Evolutionary conservation across 2,329 filamentous ascomycete genomes (phyloP), one percentile per base, ranked within the genome.

Genomic region (Aureobasidium zeae): DNA sequence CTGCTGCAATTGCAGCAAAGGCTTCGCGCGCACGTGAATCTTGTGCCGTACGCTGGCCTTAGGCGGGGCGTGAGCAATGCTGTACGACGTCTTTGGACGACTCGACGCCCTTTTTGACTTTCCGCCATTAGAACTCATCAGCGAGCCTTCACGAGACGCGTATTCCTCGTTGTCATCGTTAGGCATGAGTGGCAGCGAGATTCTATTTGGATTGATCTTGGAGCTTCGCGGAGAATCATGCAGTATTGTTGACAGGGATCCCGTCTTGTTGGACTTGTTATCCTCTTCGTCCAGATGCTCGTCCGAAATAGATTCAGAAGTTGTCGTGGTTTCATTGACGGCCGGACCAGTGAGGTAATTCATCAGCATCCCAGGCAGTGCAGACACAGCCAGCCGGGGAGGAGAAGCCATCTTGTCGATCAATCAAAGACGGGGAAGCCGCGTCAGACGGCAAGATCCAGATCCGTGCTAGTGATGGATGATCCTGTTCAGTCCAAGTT

Each of bases 1-100:
- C 46, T 76, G 71, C 55, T 87, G 83, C 12, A 88, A 65, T 59
- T 89, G 83, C 5, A 88, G 69, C 5, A 86, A 64, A 13, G 86
- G 64, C 41, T 76, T 76, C 9, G 83, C 81, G 12, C 81, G 75
- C 21, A 83, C 69, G 53, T 81, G 76, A 11, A 82, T 69, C 56
- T 81, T 82, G 55, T 79, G 61, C 39, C 63, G 55, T 73, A 55
- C 70, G 66, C 51, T 72, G 64, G 48, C 75, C 57, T 54, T 71
- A 67, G 49, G 81, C 68, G 47, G 81, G 0, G 83, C 81, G 50
- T 82, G 80, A 31, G 81, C 83, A 29, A 87, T 69, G 42, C 76
- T 69, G 58, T 75, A 86, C 5, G 69, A 72, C 2, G 79, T 83
- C 56, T 74, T 79, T 39, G 70, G 72, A 47, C 76, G 48, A 30